phyloP scores from a whole-genome alignment of 805 yeast species.

The Priceomyces melissophilus region DNA sequence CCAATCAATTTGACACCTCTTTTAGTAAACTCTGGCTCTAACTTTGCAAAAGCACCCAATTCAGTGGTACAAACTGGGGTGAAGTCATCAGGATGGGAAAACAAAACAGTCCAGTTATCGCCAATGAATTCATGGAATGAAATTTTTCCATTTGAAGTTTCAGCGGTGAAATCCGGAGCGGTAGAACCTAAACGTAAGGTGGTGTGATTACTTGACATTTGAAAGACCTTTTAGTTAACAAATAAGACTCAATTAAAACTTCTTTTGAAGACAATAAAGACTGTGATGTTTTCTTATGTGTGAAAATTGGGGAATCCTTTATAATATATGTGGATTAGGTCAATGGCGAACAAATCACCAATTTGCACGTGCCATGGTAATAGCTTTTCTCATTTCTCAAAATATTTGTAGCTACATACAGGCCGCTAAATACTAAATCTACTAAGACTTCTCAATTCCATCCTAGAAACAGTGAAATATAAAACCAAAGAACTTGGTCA shows the following conservation, averaged over 20 bases:
- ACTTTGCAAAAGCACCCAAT: slow-evolving; percentile 86
- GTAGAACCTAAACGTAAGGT: slow-evolving; percentile 68
- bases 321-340: too few species aligned
- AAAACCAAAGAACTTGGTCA: too few species aligned
- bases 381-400: too few species aligned
- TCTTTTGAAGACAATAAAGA: neutral
- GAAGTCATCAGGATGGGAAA: slow-evolving; percentile 95
- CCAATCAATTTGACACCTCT: slow-evolving; percentile 89
- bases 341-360: slow-evolving; percentile 11
- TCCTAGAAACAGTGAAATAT: too few species aligned
- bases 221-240: neutral
- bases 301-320: too few species aligned
- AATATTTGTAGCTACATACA: too few species aligned
- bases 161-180: slow-evolving; percentile 87
- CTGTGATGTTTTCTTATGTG: too few species aligned
- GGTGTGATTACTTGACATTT: slow-evolving; percentile 13
- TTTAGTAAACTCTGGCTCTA: slow-evolving; percentile 83
- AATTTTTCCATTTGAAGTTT: slow-evolving; percentile 77
- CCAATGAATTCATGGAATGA: slow-evolving; percentile 87
- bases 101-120: slow-evolving; percentile 81
- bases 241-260: too few species aligned
- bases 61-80: slow-evolving; percentile 97
- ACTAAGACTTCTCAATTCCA: too few species aligned
- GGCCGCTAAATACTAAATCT: too few species aligned
- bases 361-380: slow-evolving; percentile 19